Evolutionary conservation across 2,329 filamentous ascomycete genomes (phyloP), one percentile per base, ranked within the genome.

Genomic region (Diaporthe citriasiana): DNA sequence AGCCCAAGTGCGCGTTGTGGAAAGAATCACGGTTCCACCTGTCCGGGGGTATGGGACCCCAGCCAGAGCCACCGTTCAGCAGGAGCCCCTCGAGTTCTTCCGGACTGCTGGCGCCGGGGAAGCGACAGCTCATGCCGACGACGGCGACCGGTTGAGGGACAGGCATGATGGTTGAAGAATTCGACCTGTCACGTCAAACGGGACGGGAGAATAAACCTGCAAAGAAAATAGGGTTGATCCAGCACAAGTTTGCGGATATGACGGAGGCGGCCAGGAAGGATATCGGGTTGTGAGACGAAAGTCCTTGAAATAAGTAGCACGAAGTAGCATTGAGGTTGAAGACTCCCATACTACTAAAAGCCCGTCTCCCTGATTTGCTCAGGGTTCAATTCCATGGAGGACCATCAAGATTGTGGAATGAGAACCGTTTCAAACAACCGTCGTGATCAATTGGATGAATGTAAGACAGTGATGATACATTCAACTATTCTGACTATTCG

Each of bases 11-110:
- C 0, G 79, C 78, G 65, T 84, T 81, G 68, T 83, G 78, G 76
- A 82, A 84, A 5, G 78, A 79, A 8, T 77, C 77, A 12, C 77
- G 76, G 72, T 78, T 82, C 78, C 83, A 84, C 2, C 82, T 77
- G 51, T 81, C 78, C 2, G 73, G 45, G 1, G 83, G 82, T 1
- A 84, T 76, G 56, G 78, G 73, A 7, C 74, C 77, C 81, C 80
- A 81, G n/a, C 79, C 79, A 45, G 76, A 78, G 13, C 79, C 76
- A 30, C 77, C 77, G 4, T 78, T 77, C 59, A 77, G 79, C 53
- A 82, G 63, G 70, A 82, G 77, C 3, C 78, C 72, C 73, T 80
- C 82, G 40, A 83, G 80, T 40, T 82, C 78, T 45, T 78, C 80
- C 2, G 79, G 80, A 15, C 76, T 79, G 0, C 78, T 79, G 19